Percentiles rank a stretch among this genome's conserved stretches.
Evolutionary conservation across 192 early-diverging fungal species (phyloP).

Genomic region (Entomortierella chlamydospora): DNA sequence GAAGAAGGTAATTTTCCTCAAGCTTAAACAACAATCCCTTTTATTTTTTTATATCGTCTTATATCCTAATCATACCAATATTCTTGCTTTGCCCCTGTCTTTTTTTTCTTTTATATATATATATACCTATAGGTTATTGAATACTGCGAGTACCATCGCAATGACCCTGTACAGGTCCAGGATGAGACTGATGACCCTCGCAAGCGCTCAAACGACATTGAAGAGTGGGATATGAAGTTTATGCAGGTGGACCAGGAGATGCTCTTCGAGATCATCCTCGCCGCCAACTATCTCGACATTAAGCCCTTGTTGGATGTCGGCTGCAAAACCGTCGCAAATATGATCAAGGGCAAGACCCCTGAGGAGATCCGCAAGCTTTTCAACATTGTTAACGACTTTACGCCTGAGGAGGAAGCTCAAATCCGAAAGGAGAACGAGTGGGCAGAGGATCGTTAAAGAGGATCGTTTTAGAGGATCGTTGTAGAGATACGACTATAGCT

Average conservation of each 20-base stretch:
- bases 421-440: conserved; percentile 86
- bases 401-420: conserved; percentile 94
- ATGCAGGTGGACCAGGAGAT: conserved; percentile 82
- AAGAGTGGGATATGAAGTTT: conserved; percentile 81
- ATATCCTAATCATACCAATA: background rate
- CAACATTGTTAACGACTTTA: conserved; percentile 97
- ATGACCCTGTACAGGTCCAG: conserved; percentile 69
- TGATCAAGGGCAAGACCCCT: conserved; percentile 93
- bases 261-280: conserved; percentile 81
- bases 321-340: conserved; percentile 97
- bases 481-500: background rate
- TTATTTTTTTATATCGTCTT: too few relatives aligned
- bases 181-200: conserved; percentile 63
- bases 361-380: conserved; percentile 95
- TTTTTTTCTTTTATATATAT: background rate
- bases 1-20: conserved; percentile 77
- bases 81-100: background rate
- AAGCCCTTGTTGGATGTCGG: conserved; percentile 95
- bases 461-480: conserved; percentile 64
- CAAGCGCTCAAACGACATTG: conserved; percentile 77
- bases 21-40: too few relatives aligned
- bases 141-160: conserved; percentile 81
- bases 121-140: conserved; percentile 69
- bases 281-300: conserved; percentile 93
- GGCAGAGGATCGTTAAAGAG: conserved; percentile 68